Evolutionary conservation across 257 asterid genomes (phyloP), one percentile per base, ranked within the genome.

Genomic region (Avicennia marina): DNA sequence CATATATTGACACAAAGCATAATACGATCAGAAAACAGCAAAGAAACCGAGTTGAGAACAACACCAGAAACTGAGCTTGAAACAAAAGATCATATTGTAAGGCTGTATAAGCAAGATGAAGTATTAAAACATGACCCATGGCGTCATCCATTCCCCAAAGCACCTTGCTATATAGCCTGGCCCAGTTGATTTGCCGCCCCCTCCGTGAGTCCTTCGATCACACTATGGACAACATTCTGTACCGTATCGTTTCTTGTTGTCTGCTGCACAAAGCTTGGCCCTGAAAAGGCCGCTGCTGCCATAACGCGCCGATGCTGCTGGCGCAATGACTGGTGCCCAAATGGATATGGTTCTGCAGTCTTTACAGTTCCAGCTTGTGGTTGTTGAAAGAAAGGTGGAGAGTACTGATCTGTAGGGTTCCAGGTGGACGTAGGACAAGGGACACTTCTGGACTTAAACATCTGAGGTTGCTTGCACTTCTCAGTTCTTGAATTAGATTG

Each of bases 171-270:
- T 3, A 56, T 4, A 18, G 58, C 58, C 16, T 56, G 64, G 19
- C 70, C 70, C 24, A 56, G 1, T 26, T 55, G 58, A 56, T 24
- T 48, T 4, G 58, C 63, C 9, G 26, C 70, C 16, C 64, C 63
- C 48, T 55, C 64, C 0, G 46, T 18, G 1, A 64, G n/a, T 25
- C 70, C 70, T 52, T 56, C 70, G n/a, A 56, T n/a, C 43, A 64
- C 31, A 44, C 46, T 57, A 2, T 36, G 51, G 0, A 64, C 51
- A 20, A 46, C 57, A 3, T 32, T 20, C 6, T 13, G 56, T 21
- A 47, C 47, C 0, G 49, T 22, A 6, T 31, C 62, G 11, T 63
- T 63, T 22, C 63, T 34, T 38, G 17, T 55, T 4, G 63, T 48
- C 25, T 1, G 51, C 20, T 40, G 61, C 60, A 52, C 56, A 6